Evolutionary conservation across 208 protist genomes (phyloP), one percentile per base, ranked within the genome.

Genomic region (Trypanosoma lewisi): DNA sequence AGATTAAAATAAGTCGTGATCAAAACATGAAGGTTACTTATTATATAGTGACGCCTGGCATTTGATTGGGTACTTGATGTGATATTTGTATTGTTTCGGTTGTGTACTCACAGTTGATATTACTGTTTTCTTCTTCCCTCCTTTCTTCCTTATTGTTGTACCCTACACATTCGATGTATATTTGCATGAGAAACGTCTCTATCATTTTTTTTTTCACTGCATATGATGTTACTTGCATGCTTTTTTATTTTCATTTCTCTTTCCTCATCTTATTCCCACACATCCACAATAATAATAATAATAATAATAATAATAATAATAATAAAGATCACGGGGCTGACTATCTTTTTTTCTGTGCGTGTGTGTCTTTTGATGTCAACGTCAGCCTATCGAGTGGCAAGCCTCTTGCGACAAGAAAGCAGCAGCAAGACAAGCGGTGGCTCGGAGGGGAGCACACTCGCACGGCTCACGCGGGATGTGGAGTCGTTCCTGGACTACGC

Each of bases 401-500:
- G 56, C 36, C 73, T 78, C 36, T 50, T 78, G 42, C 51, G 37
- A 6, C 56, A 52, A 28, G 41, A 34, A 3, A 53, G 37, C 27
- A 50, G 27, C 27, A 50, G 27, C 12, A 31, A 30, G n/a, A 52
- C 33, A 30, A n/a, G 30, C n/a, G 21, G 19, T 28, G 34, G 31
- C 17, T 56, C n/a, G 14, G 70, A 63, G 31, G 56, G 55, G 28
- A 63, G 52, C 37, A 81, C 81, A 9, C 67, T 93, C 36, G 56
- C 70, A 14, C 48, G 58, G 9, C 68, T 85, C 33, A 85, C 73
- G 23, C 34, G 67, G 16, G 62, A 78, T 49, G 82, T 93, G 19
- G 83, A 85, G 42, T 17, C 34, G 14, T 94, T 94, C 49, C 70
- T 94, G 21, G 42, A 61, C 7, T 47, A 54, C 21, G 87, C 87